Percentiles rank a stretch among this genome's conserved stretches.
phyloP scores from a whole-genome alignment of 768 basidiomycete genomes.

The Boletus coccyginus region DNA sequence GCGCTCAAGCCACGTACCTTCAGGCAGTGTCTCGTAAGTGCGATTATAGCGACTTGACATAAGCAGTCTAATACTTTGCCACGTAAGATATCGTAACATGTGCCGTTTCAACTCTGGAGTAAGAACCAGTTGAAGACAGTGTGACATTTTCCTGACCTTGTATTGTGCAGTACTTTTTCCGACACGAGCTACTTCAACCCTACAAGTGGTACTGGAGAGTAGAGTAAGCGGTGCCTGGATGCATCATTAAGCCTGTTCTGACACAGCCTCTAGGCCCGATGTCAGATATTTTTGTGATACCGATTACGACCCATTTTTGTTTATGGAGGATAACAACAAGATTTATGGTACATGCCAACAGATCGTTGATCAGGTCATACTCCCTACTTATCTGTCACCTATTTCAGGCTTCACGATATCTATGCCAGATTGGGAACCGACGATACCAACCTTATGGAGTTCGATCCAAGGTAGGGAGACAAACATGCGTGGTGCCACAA shows the following conservation, averaged over 20 bases:
- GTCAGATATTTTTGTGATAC: slow-evolving; percentile 56
- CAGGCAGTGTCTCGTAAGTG: slow-evolving; percentile 45
- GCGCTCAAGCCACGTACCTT: slow-evolving; percentile 7
- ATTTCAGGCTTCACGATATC: slow-evolving; percentile 57
- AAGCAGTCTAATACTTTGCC: background rate
- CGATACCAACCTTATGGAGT: slow-evolving; percentile 63
- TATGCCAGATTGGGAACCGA: slow-evolving; percentile 61
- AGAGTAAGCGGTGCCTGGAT: slow-evolving; percentile 37
- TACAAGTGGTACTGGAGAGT: slow-evolving; percentile 66
- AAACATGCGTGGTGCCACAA: slow-evolving; percentile 21
- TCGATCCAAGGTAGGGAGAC: slow-evolving; percentile 48
- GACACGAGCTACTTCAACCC: slow-evolving; percentile 47
- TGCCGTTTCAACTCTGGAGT: slow-evolving; percentile 74
- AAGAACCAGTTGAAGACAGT: slow-evolving; percentile 15
- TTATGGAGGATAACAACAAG: slow-evolving; percentile 53
- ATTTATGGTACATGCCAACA: slow-evolving; percentile 41
- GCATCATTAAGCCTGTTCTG: background rate
- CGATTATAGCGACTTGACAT: background rate
- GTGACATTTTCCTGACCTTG: slow-evolving; percentile 4
- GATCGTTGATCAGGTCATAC: background rate
- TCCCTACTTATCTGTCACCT: background rate
- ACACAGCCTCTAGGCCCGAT: slow-evolving; percentile 36
- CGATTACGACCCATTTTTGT: slow-evolving; percentile 49
- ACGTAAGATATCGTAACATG: slow-evolving; percentile 66
- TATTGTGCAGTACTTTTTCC: slow-evolving; percentile 48